These are phyloP conservation scores for Elaeagnus macrophylla DNA, from an alignment of 306 rosid genomes.

Conservation along the genomic window DNA sequence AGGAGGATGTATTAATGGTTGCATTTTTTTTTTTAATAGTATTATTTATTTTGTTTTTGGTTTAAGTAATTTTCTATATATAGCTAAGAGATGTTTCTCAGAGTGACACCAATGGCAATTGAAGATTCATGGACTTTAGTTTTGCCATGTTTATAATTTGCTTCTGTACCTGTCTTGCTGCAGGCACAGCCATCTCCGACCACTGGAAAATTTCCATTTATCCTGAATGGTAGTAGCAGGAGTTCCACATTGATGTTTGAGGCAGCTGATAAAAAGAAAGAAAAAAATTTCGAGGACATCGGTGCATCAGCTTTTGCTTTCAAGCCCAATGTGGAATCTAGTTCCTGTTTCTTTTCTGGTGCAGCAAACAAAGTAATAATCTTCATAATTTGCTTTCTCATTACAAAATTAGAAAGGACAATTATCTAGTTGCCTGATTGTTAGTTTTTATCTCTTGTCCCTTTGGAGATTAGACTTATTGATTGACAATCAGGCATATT, in stretches of 20 bases:
- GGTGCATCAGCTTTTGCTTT: constrained; percentile 57
- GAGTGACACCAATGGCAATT: constrained; percentile 6
- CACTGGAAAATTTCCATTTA: constrained; percentile 69
- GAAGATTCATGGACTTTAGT: constrained; percentile 8
- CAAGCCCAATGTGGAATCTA: constrained; percentile 49
- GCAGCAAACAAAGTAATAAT: constrained; percentile 59
- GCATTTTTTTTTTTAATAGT: too few relatives aligned
- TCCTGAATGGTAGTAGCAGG: constrained; percentile 33
- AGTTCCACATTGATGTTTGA: constrained; percentile 29
- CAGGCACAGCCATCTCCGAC: constrained; percentile 98
- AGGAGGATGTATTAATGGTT: too few relatives aligned
- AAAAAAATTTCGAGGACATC: constrained; percentile 34
- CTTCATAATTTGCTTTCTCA: background rate
- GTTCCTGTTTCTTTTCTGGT: constrained; percentile 47
- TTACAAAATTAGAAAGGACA: background rate
- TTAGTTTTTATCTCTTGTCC: background rate
- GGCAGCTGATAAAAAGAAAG: constrained; percentile 33
- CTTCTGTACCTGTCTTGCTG: constrained; percentile 32
- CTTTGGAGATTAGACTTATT: background rate
- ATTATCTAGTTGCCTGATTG: background rate
- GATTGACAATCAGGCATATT: background rate
- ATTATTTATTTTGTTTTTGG: too few relatives aligned
- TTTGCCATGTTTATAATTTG: constrained; percentile 18
- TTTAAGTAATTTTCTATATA: background rate
- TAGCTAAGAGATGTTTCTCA: background rate